phyloP scores from a whole-genome alignment of 2,329 filamentous ascomycete genomes.

The Fusarium mundagurra region DNA sequence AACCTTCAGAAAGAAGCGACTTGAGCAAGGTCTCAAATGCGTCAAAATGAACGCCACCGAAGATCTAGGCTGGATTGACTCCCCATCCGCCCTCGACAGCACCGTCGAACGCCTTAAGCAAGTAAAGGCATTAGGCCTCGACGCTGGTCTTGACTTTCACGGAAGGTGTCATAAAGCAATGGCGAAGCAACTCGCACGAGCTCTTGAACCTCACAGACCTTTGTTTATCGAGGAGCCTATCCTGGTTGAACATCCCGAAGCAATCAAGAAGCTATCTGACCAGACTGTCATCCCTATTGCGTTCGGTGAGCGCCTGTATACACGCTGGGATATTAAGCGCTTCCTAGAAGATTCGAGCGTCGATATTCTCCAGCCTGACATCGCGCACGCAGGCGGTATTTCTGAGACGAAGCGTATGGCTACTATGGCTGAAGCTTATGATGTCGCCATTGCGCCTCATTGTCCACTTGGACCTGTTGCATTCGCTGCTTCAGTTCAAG shows the following conservation, averaged over 20 bases:
- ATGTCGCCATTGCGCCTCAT: slow-evolving; percentile 77
- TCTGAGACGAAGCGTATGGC: slow-evolving; percentile 76
- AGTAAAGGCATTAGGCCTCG: slow-evolving; percentile 75
- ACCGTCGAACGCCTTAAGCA: slow-evolving; percentile 74
- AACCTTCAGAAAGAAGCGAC: slow-evolving; percentile 44
- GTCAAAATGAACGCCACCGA: slow-evolving; percentile 86
- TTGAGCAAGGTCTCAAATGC: slow-evolving; percentile 62
- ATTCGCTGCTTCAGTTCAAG: slow-evolving; percentile 75
- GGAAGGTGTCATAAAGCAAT: slow-evolving; percentile 82
- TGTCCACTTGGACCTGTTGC: slow-evolving; percentile 79
- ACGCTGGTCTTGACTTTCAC: slow-evolving; percentile 81
- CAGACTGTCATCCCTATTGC: slow-evolving; percentile 69
- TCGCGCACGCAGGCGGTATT: slow-evolving; percentile 77
- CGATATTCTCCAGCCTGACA: slow-evolving; percentile 79
- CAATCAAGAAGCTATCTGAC: slow-evolving; percentile 57
- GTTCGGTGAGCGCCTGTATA: slow-evolving; percentile 76
- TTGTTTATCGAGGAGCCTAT: slow-evolving; percentile 83
- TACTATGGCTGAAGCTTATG: slow-evolving; percentile 76
- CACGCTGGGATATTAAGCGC: slow-evolving; percentile 76
- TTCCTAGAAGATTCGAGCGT: slow-evolving; percentile 75
- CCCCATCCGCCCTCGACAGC: slow-evolving; percentile 69
- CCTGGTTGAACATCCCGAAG: slow-evolving; percentile 73
- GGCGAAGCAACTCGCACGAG: slow-evolving; percentile 77
- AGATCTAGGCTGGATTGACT: slow-evolving; percentile 80
- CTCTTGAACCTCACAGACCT: slow-evolving; percentile 73